Evolutionary conservation across 208 protist species (phyloP), one percentile per base, ranked within the genome.

Genomic region (Leishmania lainsoni): DNA sequence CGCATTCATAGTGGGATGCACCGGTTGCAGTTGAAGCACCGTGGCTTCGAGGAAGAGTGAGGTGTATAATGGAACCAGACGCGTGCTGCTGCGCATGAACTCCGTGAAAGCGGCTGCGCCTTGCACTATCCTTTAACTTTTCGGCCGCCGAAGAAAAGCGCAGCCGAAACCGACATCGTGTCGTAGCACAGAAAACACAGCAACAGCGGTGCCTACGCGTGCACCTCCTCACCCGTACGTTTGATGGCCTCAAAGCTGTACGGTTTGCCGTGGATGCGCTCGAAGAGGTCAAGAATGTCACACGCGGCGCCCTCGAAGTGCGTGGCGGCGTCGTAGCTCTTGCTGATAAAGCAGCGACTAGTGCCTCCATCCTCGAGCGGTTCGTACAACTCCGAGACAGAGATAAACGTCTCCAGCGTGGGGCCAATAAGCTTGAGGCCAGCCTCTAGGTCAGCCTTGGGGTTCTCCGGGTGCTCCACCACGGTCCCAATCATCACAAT

Each of bases 301-400:
- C 86, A 86, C n/a, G 97, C 96, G 59, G 97, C 97, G 58, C 93
- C 98, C 91, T 99, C 99, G 92, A 99, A 99, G 94, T 99, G 99
- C 48, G 98, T 98, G 26, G 99, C 99, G 39, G 98, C 92, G 83
- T 99, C 98, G 88, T 98, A 99, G 66, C 96, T 99, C 48, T 97
- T 98, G 56, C 97, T 99, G 86, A 99, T 98, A 89, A 98, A 99
- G 81, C 94, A 92, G 39, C 94, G 91, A 85, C 97, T 98, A 29
- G 91, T 69, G 42, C 72, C 90, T 75, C 98, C 98, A 78, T 99
- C 97, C 49, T 97, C 90, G 2, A 94, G 74, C 10, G 99, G 99
- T 79, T 93, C 95, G 80, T 97, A 98, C 14, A 98, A 83, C 72
- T 98, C 91, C 5, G 93, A 95, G 10, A 99, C 90, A 9, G 83